Evolutionary conservation across 1,284 basidiomycete genomes (phyloP), one percentile per base, ranked within the genome.

Genomic region (Ganoderma lingzhi): DNA sequence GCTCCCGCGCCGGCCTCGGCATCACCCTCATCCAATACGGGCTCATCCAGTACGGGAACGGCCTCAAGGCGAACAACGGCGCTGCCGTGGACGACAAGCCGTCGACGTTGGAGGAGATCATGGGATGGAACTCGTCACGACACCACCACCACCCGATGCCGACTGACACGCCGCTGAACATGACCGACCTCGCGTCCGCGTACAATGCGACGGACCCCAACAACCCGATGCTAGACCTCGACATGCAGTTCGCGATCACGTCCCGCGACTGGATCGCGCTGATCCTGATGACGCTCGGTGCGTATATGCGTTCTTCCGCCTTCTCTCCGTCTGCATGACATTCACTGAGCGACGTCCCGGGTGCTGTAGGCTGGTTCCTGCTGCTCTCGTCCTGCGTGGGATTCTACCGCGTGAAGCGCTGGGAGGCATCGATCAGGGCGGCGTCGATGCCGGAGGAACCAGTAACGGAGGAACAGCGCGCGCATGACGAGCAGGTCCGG

Each of bases 11-110:
- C 0, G 98, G 97, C 23, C 88, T 99, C 30, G 97, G 98, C 14
- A 86, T 98, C 73, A 99, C 98, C 0, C 84, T 99, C 68, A 96
- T 99, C 73, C 95, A 96, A 76, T 96, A 92, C 72, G 96, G 92
- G 0, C 88, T 93, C 70, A 28, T 85, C 85, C 67, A 77, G 70
- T 70, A 70, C 64, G 69, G 71, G 60, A 51, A 61, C 71, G 67
- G 53, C 3, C 62, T 65, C 35, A 63, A 68, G 6, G 62, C 53
- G 17, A 28, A 41, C 53, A 55, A 32, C 53, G 28, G 35, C 14
- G 37, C 32, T 8, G 62, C 17, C 37, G 58, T 37, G 15, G 28
- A 44, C 6, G 62, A 55, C 23, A 15, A 37, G 39, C 23, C 66
- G 51, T 39, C 59, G 62, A 58, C 66, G 53, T 45, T 71, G 15